A percentile compares a stretch with the other conserved stretches of the same genome.
Conservation (phyloP, 1,284 basidiomycete genomes). For the Fomes fomentarius region DNA sequence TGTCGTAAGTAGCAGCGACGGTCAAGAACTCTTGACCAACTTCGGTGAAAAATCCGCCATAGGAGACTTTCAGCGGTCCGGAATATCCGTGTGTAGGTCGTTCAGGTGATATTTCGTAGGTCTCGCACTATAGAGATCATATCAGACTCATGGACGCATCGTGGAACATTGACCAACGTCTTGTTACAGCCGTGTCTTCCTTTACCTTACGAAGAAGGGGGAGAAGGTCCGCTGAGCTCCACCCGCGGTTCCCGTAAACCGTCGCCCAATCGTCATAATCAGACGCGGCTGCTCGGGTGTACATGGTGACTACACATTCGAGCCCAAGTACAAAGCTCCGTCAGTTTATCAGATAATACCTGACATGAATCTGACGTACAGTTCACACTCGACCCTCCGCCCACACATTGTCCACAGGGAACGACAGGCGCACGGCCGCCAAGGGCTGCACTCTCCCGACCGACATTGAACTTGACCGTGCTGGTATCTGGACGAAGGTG, state of each 20-base stretch:
- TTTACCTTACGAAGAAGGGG: slow-evolving; percentile 55
- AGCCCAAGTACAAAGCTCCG: not conserved
- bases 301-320: slow-evolving; percentile 47
- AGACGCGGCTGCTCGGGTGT: slow-evolving; percentile 55
- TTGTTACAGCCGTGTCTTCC: not conserved
- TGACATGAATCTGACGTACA: slow-evolving; percentile 38
- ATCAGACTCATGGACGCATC: not conserved
- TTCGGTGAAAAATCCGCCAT: slow-evolving; percentile 38
- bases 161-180: too few relatives aligned
- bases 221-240: slow-evolving; percentile 53
- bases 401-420: slow-evolving; percentile 50
- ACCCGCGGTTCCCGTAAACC: slow-evolving; percentile 52
- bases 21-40: slow-evolving; percentile 50
- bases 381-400: slow-evolving; percentile 64
- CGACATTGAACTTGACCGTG: slow-evolving; percentile 45
- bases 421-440: slow-evolving; percentile 46
- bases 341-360: not conserved
- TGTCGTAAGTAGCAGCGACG: slow-evolving; percentile 48
- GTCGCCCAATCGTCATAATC: slow-evolving; percentile 62
- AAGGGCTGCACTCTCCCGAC: slow-evolving; percentile 46
- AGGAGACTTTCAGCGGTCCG: slow-evolving; percentile 57
- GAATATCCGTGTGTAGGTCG: slow-evolving; percentile 49
- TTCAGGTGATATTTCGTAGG: slow-evolving; percentile 41
- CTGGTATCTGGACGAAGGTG: slow-evolving; percentile 43
- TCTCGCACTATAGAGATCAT: slow-evolving; percentile 46